phyloP scores from a whole-genome alignment of 371 early-diverging fungal species.

The Mortierella sp. region DNA sequence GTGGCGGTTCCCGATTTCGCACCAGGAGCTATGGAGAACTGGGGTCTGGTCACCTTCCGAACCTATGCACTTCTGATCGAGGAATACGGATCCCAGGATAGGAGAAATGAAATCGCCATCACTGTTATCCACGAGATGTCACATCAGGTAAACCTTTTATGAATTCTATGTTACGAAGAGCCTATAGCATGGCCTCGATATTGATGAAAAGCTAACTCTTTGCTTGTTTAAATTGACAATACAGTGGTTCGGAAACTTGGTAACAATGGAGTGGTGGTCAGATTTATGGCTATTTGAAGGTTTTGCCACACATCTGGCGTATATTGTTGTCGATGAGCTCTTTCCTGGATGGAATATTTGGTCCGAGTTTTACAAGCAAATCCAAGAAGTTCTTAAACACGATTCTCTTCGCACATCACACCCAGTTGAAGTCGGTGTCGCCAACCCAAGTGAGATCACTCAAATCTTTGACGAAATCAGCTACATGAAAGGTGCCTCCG shows the following conservation, averaged over 20 bases:
- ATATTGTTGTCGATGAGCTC: slow-evolving; percentile 80
- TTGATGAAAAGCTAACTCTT: background rate
- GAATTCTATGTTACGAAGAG: background rate
- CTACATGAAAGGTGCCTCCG: slow-evolving; percentile 92
- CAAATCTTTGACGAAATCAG: slow-evolving; percentile 87
- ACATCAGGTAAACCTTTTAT: slow-evolving; percentile 68
- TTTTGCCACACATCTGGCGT: slow-evolving; percentile 96
- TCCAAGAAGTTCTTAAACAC: slow-evolving; percentile 76
- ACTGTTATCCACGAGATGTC: slow-evolving; percentile 94
- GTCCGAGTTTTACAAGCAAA: slow-evolving; percentile 77
- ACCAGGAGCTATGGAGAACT: slow-evolving; percentile 94
- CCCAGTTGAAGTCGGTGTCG: slow-evolving; percentile 90
- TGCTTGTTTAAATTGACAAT: background rate
- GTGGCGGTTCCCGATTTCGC: slow-evolving; percentile 92
- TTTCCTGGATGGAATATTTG: slow-evolving; percentile 84
- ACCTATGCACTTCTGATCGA: slow-evolving; percentile 84
- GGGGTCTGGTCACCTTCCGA: slow-evolving; percentile 94
- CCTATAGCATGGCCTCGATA: no score
- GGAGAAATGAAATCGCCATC: slow-evolving; percentile 82
- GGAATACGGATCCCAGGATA: slow-evolving; percentile 69
- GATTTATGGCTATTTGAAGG: slow-evolving; percentile 98
- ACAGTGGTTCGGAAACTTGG: slow-evolving; percentile 95
- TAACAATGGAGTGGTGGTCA: slow-evolving; percentile 87
- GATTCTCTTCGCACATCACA: slow-evolving; percentile 87
- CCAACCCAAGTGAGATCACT: slow-evolving; percentile 77